Conservation (phyloP, 805 yeast genomes). For the Myxozyma nipponensis region DNA sequence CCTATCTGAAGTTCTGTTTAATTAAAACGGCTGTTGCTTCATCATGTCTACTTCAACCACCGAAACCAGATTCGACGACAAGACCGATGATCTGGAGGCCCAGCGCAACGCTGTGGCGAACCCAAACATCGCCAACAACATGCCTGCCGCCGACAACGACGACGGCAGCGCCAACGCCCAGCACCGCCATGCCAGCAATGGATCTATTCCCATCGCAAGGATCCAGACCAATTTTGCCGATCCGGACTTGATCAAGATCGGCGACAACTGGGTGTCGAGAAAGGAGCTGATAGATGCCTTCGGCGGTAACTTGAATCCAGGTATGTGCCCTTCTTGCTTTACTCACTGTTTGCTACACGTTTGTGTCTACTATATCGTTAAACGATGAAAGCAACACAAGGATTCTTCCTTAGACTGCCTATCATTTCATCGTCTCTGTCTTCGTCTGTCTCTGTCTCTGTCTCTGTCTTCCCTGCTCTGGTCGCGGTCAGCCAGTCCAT, state of each 20-base stretch:
- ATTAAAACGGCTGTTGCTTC: background rate
- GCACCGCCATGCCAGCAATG: background rate
- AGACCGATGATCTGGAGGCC: slow-evolving; percentile 15
- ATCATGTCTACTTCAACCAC: background rate
- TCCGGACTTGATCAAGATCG: slow-evolving; percentile 60
- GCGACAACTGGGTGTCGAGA: slow-evolving; percentile 63
- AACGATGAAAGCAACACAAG: background rate
- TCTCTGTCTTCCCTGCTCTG: background rate
- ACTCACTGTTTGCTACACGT: background rate
- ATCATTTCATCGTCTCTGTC: background rate
- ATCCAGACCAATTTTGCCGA: slow-evolving; percentile 38
- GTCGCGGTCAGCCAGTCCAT: too few species aligned
- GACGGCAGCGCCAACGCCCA: background rate
- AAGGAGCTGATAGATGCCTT: slow-evolving; percentile 40
- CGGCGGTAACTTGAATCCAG: slow-evolving; percentile 82
- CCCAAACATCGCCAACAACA: background rate
- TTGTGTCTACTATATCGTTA: background rate
- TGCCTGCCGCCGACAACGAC: background rate
- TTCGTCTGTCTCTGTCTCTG: background rate
- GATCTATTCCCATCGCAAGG: slow-evolving; percentile 2
- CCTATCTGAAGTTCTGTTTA: too few species aligned
- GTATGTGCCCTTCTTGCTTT: slow-evolving; percentile 32
- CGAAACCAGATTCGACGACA: slow-evolving; percentile 1
- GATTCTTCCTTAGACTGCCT: background rate
- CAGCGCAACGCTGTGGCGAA: too few species aligned